Conservation (phyloP, 495 filamentous ascomycete species). For the Letharia columbiana region DNA sequence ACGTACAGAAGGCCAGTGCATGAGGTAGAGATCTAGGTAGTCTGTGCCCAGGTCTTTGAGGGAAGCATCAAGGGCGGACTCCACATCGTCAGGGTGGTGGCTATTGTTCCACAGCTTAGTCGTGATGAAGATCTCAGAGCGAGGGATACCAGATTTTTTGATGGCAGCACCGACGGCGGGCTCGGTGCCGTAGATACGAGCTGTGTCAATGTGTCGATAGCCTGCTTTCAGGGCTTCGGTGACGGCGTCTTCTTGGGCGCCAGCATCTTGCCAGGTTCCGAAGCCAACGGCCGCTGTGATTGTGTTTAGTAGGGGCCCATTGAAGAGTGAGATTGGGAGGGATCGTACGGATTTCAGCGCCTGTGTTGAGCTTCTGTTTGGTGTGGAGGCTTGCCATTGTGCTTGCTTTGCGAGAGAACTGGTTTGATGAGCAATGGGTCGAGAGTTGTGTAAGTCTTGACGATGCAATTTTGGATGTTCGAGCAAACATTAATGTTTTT, state of each 20-base stretch:
- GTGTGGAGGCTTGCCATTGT: constrained; percentile 31
- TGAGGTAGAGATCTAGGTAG: constrained; percentile 63
- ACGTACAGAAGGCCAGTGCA: constrained; percentile 52
- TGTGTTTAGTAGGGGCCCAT: background rate
- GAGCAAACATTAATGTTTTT: constrained; percentile 3
- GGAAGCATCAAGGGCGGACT: constrained; percentile 49
- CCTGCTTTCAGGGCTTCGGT: constrained; percentile 44
- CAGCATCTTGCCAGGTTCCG: constrained; percentile 42
- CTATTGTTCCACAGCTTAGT: constrained; percentile 63
- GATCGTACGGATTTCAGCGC: constrained; percentile 36
- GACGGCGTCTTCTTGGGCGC: constrained; percentile 40
- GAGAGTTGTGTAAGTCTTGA: constrained; percentile 23
- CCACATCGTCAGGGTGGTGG: constrained; percentile 55
- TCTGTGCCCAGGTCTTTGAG: constrained; percentile 52
- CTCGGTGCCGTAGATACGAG: constrained; percentile 43
- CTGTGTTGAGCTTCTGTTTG: constrained; percentile 41
- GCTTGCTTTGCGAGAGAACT: constrained; percentile 15
- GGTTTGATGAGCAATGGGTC: constrained; percentile 10
- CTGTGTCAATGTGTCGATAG: constrained; percentile 56
- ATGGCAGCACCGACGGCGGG: constrained; percentile 49
- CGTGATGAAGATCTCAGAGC: constrained; percentile 58
- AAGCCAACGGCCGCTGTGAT: constrained; percentile 24
- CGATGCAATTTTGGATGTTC: constrained; percentile 11
- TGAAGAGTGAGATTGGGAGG: background rate
- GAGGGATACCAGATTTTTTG: constrained; percentile 44